phyloP scores from a whole-genome alignment of 495 filamentous ascomycete species.

The Corynascus novoguineensis region DNA sequence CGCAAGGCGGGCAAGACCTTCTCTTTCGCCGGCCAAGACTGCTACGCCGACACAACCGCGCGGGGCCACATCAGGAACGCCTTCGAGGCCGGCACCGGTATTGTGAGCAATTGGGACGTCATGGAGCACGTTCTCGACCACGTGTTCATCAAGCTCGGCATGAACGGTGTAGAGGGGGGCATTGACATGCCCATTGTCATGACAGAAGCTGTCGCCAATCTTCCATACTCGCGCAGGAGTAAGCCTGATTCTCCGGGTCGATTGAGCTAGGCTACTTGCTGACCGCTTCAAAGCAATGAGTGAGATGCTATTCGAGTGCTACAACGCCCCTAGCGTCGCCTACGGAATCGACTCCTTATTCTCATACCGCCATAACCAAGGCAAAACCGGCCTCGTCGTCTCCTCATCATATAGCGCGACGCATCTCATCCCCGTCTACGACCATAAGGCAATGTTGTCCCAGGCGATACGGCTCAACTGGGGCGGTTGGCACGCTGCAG shows the following conservation, averaged over 20 bases:
- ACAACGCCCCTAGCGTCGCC: slow-evolving; percentile 76
- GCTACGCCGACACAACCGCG: slow-evolving; percentile 89
- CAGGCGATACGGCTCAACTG: slow-evolving; percentile 88
- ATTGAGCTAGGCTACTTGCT: neutral
- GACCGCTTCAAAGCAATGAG: slow-evolving; percentile 66
- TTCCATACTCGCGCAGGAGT: slow-evolving; percentile 82
- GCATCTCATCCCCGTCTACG: slow-evolving; percentile 89
- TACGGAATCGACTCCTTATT: slow-evolving; percentile 96
- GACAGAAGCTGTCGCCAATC: slow-evolving; percentile 91
- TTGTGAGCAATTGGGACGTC: slow-evolving; percentile 95
- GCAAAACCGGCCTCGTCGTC: slow-evolving; percentile 80
- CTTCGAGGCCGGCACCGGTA: slow-evolving; percentile 83
- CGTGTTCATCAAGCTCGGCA: slow-evolving; percentile 82
- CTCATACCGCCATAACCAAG: slow-evolving; percentile 86
- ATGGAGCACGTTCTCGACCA: slow-evolving; percentile 92
- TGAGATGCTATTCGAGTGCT: slow-evolving; percentile 94
- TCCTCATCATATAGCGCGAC: slow-evolving; percentile 90
- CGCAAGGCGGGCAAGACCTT: slow-evolving; percentile 85
- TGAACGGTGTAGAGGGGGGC: slow-evolving; percentile 65
- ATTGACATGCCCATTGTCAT: slow-evolving; percentile 86
- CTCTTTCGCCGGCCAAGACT: slow-evolving; percentile 84
- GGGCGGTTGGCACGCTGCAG: slow-evolving; percentile 83
- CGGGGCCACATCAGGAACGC: slow-evolving; percentile 82
- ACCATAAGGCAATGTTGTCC: slow-evolving; percentile 72
- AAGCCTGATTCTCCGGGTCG: slow-evolving; percentile 24